phyloP scores from a whole-genome alignment of 441 rosid genomes.

The Adansonia gregorii region DNA sequence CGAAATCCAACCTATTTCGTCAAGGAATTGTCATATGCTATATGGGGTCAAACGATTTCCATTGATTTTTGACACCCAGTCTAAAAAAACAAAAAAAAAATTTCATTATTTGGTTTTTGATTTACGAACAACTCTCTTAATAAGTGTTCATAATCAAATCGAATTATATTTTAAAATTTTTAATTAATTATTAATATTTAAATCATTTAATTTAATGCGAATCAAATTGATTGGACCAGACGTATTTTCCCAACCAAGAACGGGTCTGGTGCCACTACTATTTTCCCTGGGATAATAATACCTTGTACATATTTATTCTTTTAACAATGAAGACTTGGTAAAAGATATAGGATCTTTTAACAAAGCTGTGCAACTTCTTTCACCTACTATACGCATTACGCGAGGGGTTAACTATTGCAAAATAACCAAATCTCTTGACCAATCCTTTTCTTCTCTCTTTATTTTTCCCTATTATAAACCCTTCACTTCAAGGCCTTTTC shows the following conservation, averaged over 20 bases:
- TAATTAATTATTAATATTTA: no score
- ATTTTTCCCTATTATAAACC: slow-evolving; percentile 41
- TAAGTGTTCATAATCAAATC: no score
- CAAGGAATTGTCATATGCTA: background rate
- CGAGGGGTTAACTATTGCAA: slow-evolving; percentile 43
- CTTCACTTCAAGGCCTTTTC: slow-evolving; percentile 26
- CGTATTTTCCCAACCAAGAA: no score
- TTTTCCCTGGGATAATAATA: no score
- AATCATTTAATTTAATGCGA: no score
- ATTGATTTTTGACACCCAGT: background rate
- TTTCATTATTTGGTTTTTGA: no score
- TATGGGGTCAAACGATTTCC: background rate
- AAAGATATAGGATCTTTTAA: background rate
- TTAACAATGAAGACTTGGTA: slow-evolving; percentile 1
- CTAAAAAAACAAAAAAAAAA: no score
- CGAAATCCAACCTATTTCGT: background rate
- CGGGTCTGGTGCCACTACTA: no score
- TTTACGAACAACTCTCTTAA: no score
- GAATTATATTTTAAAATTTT: no score
- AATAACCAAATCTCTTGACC: slow-evolving; percentile 56
- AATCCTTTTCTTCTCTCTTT: background rate
- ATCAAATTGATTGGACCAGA: no score
- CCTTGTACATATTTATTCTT: background rate
- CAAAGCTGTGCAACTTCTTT: slow-evolving; percentile 44
- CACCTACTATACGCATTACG: slow-evolving; percentile 47